A percentile compares a stretch with the other conserved stretches of the same genome.
Conservation (phyloP, 1,139 yeast species). For the Yamadazyma atmosphaerica region DNA sequence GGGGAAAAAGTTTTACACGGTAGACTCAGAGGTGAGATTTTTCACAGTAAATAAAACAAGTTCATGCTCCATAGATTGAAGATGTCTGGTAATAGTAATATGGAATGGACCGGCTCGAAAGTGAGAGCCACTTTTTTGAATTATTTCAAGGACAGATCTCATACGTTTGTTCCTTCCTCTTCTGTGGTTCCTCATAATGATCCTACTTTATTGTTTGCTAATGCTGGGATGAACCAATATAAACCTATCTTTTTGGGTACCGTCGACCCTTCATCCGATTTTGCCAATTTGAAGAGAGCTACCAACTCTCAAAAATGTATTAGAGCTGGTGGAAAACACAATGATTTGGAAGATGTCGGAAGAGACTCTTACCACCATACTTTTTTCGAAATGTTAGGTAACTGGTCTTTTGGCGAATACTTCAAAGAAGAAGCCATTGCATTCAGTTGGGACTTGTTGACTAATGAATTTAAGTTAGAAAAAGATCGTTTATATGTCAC, state of each 20-base stretch:
- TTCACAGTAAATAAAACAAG: neutral
- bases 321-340: slow-evolving; percentile 99
- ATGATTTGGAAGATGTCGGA: slow-evolving; percentile 98
- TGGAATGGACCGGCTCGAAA: slow-evolving; percentile 64
- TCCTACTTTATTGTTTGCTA: slow-evolving; percentile 92
- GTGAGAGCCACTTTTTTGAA: slow-evolving; percentile 89
- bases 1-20: slow-evolving; percentile 1
- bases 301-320: slow-evolving; percentile 96
- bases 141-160: slow-evolving; percentile 65
- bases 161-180: slow-evolving; percentile 85
- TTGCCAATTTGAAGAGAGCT: slow-evolving; percentile 82
- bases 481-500: slow-evolving; percentile 86
- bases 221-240: slow-evolving; percentile 99
- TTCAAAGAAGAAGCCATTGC: slow-evolving; percentile 91
- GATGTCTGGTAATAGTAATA: slow-evolving; percentile 17
- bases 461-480: slow-evolving; percentile 77
- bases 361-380: slow-evolving; percentile 97
- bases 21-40: too few relatives aligned
- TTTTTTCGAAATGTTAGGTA: slow-evolving; percentile 98
- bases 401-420: slow-evolving; percentile 99
- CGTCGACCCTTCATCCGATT: slow-evolving; percentile 90
- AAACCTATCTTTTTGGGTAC: slow-evolving; percentile 96
- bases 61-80: slow-evolving; percentile 19
- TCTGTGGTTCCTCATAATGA: slow-evolving; percentile 97
- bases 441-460: slow-evolving; percentile 88